Percentiles rank a stretch among this genome's conserved stretches.
Conservation (phyloP, 2,329 filamentous ascomycete genomes). For the Cercospora sesami region DNA sequence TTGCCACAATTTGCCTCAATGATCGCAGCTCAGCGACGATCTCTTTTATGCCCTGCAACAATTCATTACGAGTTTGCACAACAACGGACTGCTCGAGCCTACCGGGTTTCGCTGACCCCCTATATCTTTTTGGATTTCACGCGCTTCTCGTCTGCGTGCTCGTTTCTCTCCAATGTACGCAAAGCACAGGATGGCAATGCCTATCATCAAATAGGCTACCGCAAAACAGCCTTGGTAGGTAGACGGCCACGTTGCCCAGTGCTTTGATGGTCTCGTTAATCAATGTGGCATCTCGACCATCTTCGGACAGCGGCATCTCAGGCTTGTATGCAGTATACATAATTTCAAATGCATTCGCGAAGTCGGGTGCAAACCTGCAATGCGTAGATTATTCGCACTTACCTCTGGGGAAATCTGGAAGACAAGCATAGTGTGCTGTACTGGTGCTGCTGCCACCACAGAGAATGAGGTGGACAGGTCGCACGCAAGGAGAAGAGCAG, state of each 20-base stretch:
- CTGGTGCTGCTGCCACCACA: not conserved
- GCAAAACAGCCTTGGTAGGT: not conserved
- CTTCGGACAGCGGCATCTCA: not conserved
- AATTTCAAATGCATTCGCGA: not conserved
- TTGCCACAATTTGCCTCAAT: not conserved
- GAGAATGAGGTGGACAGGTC: not conserved
- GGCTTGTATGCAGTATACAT: not conserved
- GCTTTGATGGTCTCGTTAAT: not conserved
- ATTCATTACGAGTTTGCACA: not conserved
- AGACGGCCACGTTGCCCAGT: not conserved
- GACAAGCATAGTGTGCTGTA: not conserved
- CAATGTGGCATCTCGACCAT: not conserved
- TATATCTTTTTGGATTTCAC: not conserved
- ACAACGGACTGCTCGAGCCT: not conserved
- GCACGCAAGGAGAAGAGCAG: not conserved
- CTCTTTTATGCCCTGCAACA: not conserved
- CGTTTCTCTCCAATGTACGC: not conserved
- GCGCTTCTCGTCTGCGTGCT: not conserved
- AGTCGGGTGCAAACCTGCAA: not conserved
- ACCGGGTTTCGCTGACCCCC: not conserved
- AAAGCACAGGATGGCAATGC: not conserved
- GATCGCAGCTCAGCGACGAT: not conserved
- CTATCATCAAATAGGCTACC: not conserved
- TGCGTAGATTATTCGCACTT: not conserved
- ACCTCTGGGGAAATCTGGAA: not conserved